Percentiles rank a stretch among this genome's conserved stretches.
Evolutionary conservation across 139 green algal genomes (phyloP).

Genomic region (Microglena sp.): DNA sequence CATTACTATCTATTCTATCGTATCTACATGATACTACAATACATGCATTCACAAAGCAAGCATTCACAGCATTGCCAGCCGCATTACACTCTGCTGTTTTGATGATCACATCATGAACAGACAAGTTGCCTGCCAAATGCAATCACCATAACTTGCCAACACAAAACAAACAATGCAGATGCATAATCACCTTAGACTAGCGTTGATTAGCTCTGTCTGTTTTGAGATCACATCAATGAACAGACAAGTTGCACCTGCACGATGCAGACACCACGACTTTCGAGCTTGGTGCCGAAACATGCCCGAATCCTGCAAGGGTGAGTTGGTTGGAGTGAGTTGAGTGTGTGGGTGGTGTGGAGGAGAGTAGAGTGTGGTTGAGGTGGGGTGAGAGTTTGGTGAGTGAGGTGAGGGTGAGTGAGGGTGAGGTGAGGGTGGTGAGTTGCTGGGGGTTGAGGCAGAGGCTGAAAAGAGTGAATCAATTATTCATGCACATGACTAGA

Average conservation of each 20-base stretch:
- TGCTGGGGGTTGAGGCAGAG: too few relatives aligned
- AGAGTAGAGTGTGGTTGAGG: too few relatives aligned
- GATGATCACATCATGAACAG: constrained; percentile 28
- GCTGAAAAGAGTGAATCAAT: too few relatives aligned
- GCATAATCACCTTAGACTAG: too few relatives aligned
- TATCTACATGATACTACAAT: too few relatives aligned
- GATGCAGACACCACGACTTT: constrained; percentile 19
- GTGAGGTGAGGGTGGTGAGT: too few relatives aligned
- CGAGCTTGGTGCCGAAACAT: constrained; percentile 16
- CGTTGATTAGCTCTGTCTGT: constrained; percentile 11
- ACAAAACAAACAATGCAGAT: too few relatives aligned
- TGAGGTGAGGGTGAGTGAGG: too few relatives aligned
- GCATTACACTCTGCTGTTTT: constrained; percentile 14
- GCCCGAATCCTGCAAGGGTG: constrained; percentile 18
- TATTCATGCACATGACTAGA: too few relatives aligned
- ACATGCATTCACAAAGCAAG: background rate
- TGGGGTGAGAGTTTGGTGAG: too few relatives aligned
- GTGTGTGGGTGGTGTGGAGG: background rate
- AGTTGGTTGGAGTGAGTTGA: background rate
- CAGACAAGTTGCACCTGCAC: constrained; percentile 1
- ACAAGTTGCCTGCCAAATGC: constrained; percentile 9
- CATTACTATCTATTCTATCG: too few relatives aligned
- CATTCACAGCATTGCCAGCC: constrained; percentile 19
- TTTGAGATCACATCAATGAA: constrained; percentile 30
- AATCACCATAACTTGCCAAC: too few relatives aligned